Conservation (phyloP, 352 stramenopile species). For the Pythium diclinum region DNA sequence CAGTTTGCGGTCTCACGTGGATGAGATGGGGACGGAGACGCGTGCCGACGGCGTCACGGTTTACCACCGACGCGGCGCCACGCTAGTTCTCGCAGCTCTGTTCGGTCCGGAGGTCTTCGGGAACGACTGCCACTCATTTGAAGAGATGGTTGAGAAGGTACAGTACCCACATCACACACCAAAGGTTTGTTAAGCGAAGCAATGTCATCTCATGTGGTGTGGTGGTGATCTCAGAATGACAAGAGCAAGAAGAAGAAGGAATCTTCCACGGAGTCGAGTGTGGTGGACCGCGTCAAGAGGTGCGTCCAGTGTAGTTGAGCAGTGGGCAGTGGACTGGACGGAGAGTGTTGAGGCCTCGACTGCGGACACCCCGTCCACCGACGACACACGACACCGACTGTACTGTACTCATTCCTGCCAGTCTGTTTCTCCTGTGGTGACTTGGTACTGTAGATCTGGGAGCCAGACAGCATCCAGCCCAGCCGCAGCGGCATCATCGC, state of each 20-base stretch:
- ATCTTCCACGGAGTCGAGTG: conserved; percentile 9
- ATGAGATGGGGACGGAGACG: conserved; percentile 77
- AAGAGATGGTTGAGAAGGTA: conserved; percentile 85
- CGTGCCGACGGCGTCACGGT: conserved; percentile 81
- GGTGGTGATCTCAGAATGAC: conserved; percentile 18
- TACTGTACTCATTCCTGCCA: conserved; percentile 8
- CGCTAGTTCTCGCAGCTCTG: conserved; percentile 63
- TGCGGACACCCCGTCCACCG: background rate
- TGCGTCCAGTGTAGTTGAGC: conserved; percentile 11
- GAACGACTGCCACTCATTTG: conserved; percentile 49
- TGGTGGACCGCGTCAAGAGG: conserved; percentile 23
- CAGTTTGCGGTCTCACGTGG: conserved; percentile 64
- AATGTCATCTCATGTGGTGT: background rate
- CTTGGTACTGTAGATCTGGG: background rate
- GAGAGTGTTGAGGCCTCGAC: background rate
- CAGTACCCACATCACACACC: background rate
- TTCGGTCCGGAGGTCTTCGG: conserved; percentile 67
- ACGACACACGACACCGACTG: conserved; percentile 2
- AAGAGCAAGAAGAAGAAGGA: conserved; percentile 28
- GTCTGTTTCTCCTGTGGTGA: conserved; percentile 20
- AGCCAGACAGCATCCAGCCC: background rate
- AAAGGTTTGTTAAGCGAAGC: background rate
- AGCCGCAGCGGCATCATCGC: background rate
- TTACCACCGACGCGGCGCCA: conserved; percentile 77
- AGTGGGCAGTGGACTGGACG: background rate